Evolutionary conservation across 2,329 filamentous ascomycete species (phyloP).

Genomic region (Ophiocordyceps camponoti-leonardi): DNA sequence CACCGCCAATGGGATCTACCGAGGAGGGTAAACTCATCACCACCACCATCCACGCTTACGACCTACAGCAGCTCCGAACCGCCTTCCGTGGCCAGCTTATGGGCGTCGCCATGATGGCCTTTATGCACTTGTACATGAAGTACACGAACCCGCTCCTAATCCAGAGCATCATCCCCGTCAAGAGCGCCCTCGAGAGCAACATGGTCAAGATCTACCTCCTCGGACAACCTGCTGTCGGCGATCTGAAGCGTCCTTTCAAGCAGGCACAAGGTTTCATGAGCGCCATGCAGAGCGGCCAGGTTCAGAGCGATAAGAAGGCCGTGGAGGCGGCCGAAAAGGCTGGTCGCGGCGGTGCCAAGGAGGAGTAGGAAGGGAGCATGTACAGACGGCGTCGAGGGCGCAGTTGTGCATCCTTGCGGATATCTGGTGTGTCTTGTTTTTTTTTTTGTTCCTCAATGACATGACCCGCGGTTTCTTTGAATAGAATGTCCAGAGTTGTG

Average conservation of each 20-base stretch:
- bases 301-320: slow-evolving; percentile 85
- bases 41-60: slow-evolving; percentile 92
- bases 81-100: slow-evolving; percentile 85
- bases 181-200: slow-evolving; percentile 89
- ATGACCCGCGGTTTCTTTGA: background rate
- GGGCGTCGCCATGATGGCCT: slow-evolving; percentile 93
- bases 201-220: slow-evolving; percentile 90
- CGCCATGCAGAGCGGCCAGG: slow-evolving; percentile 52
- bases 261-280: slow-evolving; percentile 65
- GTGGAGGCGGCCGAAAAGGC: slow-evolving; percentile 66
- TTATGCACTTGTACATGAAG: slow-evolving; percentile 98
- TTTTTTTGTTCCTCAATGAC: background rate
- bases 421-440: background rate
- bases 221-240: slow-evolving; percentile 70
- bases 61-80: slow-evolving; percentile 66
- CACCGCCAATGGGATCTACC: slow-evolving; percentile 75
- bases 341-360: slow-evolving; percentile 53
- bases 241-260: slow-evolving; percentile 96
- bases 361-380: slow-evolving; percentile 36
- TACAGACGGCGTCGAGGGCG: background rate
- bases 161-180: slow-evolving; percentile 96
- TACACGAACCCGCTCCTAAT: slow-evolving; percentile 99
- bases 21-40: slow-evolving; percentile 95
- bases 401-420: background rate
- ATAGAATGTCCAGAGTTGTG: background rate